Evolutionary conservation across 2,329 filamentous ascomycete species (phyloP), one percentile per base, ranked within the genome.

Genomic region (Pestalotiopsis fici): DNA sequence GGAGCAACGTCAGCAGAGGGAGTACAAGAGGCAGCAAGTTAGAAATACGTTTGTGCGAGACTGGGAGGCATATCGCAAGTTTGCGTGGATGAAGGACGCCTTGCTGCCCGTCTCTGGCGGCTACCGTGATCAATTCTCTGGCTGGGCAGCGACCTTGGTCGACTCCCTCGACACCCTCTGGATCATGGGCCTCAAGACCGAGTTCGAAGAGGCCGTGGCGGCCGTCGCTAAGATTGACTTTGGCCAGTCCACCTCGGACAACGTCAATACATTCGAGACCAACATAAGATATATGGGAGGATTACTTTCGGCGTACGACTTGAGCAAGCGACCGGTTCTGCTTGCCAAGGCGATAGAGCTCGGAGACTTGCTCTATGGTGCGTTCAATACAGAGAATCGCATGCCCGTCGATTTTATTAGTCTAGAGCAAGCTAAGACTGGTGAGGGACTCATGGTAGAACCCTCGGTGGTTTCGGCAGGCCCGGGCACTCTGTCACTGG

Each of bases 401-500:
- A 83, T 85, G 81, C 83, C 83, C 1, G 77, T 83, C 12, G 81
- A 83, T 66, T 83, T 83, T 28, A 82, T 86, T 70, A 75, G 82
- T 71, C 90, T 79, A 31, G 69, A 74, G 4, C 70, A 72, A 4
- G 81, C 81, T 2, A 81, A 81, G 67, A 75, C 71, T 0, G 81
- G 82, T 4, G 65, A 73, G 0, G 78, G 77, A 0, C 70, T 83
- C 12, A 43, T 65, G 0, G 71, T 80, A 0, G 81, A 84, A 67
- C 21, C 35, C 0, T 71, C 67, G 1, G 82, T 85, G 4, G 81
- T 83, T 15, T 80, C 82, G 3, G 83, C 83, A 6, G 81, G 81
- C 5, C 80, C 83, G 1, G 92, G 91, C 5, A 92, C 90, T 4
- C 81, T 94, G 62, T 90, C 88, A 1, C 79, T 95, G 67, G 93